Evolutionary conservation across 768 basidiomycete species (phyloP).

Genomic region (Russula virescens): DNA sequence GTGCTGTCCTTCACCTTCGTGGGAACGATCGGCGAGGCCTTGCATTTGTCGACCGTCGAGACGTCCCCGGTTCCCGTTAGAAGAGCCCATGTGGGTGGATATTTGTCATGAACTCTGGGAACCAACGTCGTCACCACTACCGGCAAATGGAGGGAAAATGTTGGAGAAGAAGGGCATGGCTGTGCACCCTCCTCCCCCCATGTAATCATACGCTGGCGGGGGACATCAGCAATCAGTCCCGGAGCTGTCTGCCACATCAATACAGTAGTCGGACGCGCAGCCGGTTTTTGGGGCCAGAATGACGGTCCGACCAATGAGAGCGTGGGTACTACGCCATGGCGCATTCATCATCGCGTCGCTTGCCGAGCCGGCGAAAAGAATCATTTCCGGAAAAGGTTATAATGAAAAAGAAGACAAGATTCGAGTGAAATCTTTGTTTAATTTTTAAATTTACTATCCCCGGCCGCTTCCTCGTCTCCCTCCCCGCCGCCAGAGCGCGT

Average conservation of each 20-base stretch:
- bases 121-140: not conserved
- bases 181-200: no score
- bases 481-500: not conserved
- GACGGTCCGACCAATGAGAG: not conserved
- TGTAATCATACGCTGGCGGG: no score
- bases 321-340: not conserved
- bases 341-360: conserved; percentile 1
- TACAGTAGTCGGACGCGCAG: not conserved
- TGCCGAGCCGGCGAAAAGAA: conserved; percentile 11
- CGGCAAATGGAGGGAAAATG: not conserved
- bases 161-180: no score
- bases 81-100: not conserved
- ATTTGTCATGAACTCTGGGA: not conserved
- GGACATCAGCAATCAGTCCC: not conserved
- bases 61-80: conserved; percentile 5
- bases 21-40: conserved; percentile 19
- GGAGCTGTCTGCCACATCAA: not conserved
- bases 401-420: conserved; percentile 10
- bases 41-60: conserved; percentile 3
- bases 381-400: conserved; percentile 12
- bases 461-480: not conserved
- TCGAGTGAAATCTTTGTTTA: conserved; percentile 8
- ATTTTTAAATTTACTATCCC: not conserved
- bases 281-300: not conserved
- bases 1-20: conserved; percentile 10